These are phyloP conservation scores for Candida yuanshanica DNA, from an alignment of 805 yeast species.

Conservation along the genomic window DNA sequence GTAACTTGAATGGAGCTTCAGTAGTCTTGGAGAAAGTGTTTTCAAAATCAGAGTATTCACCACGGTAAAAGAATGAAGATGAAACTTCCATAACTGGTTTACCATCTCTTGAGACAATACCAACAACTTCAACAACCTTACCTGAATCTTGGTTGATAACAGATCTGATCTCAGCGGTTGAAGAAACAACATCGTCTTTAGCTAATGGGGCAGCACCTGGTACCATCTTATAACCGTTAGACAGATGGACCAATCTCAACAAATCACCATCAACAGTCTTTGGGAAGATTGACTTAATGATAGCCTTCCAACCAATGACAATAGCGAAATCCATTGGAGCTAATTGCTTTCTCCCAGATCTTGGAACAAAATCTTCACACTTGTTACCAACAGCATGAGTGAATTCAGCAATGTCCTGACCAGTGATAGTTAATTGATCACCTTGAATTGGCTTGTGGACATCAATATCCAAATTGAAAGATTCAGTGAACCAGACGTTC, in stretches of 20 bases:
- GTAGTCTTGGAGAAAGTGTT: conserved; percentile 86
- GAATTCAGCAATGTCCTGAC: conserved; percentile 79
- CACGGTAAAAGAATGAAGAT: conserved; percentile 95
- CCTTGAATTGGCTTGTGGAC: conserved; percentile 70
- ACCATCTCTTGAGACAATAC: conserved; percentile 73
- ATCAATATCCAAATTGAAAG: conserved; percentile 59
- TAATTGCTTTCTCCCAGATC: conserved; percentile 74
- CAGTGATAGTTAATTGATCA: conserved; percentile 59
- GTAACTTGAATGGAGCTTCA: conserved; percentile 83
- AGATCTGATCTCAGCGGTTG: conserved; percentile 80
- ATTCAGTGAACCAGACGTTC: conserved; percentile 86
- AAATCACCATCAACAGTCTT: conserved; percentile 93
- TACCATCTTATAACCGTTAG: conserved; percentile 88
- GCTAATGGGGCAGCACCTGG: conserved; percentile 88
- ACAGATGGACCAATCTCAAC: conserved; percentile 87
- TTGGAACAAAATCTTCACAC: conserved; percentile 90
- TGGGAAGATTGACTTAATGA: conserved; percentile 98
- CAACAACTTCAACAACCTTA: conserved; percentile 92
- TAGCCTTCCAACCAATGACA: conserved; percentile 97
- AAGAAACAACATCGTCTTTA: conserved; percentile 79
- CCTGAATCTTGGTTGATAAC: conserved; percentile 91
- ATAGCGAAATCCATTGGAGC: conserved; percentile 99
- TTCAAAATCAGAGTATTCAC: conserved; percentile 78
- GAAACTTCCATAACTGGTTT: conserved; percentile 87
- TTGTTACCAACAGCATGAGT: conserved; percentile 97